Conservation (phyloP, 2,329 filamentous ascomycete species). For the Cladosporium phlei region DNA sequence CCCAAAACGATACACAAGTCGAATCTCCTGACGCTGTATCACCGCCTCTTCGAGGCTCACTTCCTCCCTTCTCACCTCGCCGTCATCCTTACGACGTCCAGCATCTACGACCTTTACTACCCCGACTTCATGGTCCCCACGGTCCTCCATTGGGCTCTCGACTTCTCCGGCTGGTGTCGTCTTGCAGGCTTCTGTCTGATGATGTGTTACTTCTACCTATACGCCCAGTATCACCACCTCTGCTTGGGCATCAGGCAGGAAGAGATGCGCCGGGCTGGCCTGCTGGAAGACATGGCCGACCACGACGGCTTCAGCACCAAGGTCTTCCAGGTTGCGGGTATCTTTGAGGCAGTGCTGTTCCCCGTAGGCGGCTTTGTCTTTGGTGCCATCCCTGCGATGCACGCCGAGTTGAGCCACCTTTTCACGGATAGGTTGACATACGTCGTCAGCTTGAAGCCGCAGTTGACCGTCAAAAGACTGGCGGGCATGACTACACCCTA, state of each 20-base stretch:
- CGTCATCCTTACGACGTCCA: constrained; percentile 59
- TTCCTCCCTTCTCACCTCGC: constrained; percentile 66
- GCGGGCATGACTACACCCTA: constrained; percentile 7
- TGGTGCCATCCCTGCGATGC: constrained; percentile 62
- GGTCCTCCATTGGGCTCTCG: constrained; percentile 56
- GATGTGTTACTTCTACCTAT: constrained; percentile 60
- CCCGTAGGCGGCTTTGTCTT: constrained; percentile 65
- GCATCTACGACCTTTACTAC: constrained; percentile 55
- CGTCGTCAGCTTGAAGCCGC: constrained; percentile 65
- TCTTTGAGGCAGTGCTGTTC: constrained; percentile 64
- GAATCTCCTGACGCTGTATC: constrained; percentile 55
- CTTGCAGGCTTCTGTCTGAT: constrained; percentile 59
- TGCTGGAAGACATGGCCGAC: constrained; percentile 56
- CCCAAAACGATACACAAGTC: constrained; percentile 34
- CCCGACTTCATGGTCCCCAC: constrained; percentile 49
- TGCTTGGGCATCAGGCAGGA: constrained; percentile 57
- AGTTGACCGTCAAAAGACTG: constrained; percentile 16
- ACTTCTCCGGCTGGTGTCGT: constrained; percentile 56
- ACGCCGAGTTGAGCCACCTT: constrained; percentile 65
- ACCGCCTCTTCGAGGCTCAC: constrained; percentile 69
- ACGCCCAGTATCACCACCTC: constrained; percentile 62
- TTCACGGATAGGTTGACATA: constrained; percentile 67
- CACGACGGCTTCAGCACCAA: constrained; percentile 24
- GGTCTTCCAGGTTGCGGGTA: constrained; percentile 30
- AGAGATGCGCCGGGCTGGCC: constrained; percentile 62